These are phyloP conservation scores for Lasiodiplodia sp. DNA, from an alignment of 2,329 filamentous ascomycete species.

Conservation along the genomic window DNA sequence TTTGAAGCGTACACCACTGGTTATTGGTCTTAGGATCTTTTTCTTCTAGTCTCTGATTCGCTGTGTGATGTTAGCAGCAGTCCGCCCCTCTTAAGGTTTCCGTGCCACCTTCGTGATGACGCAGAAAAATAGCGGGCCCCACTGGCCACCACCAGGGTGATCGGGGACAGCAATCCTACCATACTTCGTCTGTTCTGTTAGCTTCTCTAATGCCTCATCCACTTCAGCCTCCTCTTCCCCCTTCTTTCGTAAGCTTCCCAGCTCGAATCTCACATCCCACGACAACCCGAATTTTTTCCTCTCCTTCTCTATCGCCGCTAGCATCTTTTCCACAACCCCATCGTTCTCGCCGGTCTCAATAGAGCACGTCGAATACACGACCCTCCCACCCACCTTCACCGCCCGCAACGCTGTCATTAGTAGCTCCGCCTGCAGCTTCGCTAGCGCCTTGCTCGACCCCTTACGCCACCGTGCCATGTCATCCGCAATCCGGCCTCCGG, in stretches of 20 bases:
- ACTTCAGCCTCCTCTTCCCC: slow-evolving; percentile 17
- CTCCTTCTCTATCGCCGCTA: slow-evolving; percentile 46
- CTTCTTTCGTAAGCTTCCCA: not conserved
- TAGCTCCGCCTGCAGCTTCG: slow-evolving; percentile 33
- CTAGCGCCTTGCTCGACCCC: slow-evolving; percentile 46
- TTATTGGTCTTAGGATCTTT: not conserved
- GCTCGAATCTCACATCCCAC: slow-evolving; percentile 37
- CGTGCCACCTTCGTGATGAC: slow-evolving; percentile 44
- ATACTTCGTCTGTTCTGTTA: slow-evolving; percentile 44
- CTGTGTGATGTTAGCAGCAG: not conserved
- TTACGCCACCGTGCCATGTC: slow-evolving; percentile 50
- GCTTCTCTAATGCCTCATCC: slow-evolving; percentile 34
- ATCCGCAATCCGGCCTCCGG: slow-evolving; percentile 41
- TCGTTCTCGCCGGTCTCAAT: slow-evolving; percentile 52
- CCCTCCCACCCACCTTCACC: slow-evolving; percentile 44
- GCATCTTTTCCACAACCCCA: slow-evolving; percentile 47
- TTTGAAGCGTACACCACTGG: not conserved
- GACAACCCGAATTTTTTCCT: slow-evolving; percentile 46
- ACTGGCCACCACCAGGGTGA: slow-evolving; percentile 44
- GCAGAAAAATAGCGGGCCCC: slow-evolving; percentile 53
- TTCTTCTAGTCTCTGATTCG: not conserved
- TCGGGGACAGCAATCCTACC: slow-evolving; percentile 53
- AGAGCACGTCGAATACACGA: slow-evolving; percentile 53
- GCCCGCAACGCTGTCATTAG: slow-evolving; percentile 37
- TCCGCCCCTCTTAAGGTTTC: not conserved